Evolutionary conservation across 257 asterid species (phyloP), one percentile per base, ranked within the genome.

Genomic region (Solanum lignicaule): DNA sequence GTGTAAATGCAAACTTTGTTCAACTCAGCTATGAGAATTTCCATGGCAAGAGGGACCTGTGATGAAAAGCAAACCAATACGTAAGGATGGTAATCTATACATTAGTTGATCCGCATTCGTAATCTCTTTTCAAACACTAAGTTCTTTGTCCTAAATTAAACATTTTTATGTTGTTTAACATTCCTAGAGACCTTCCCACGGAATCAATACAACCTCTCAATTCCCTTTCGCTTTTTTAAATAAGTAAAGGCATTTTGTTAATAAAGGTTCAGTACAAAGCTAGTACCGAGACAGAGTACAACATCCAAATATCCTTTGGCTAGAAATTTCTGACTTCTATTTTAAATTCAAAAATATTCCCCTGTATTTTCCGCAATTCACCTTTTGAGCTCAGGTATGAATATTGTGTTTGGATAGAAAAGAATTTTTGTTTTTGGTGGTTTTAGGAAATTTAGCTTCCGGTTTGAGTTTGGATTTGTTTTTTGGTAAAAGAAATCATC

Each of bases 1-100:
- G 98, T 94, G 87, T 92, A 95, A 79, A 95, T 97, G 92, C 98
- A 95, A 85, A 85, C 96, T 93, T 89, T 91, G 93, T 96, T 95
- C 91, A 95, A 88, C 94, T 94, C 92, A 9, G 99, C 98, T 87
- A 97, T 65, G 88, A 97, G 90, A 88, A 95, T 87, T 83, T 97
- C 98, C 96, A 95, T 93, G 84, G 96, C 94, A 90, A 52, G 87
- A 14, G 98, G 96, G 76, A 97, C 87, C 99, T 97, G 92, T 79
- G 36, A 83, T 85, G 86, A 52, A 29, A 76, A 68, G 33, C 32
- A 87, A 91, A 72, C 25, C 27, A 79, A 27, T 43, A 79, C 7
- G 38, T 43, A 43, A 79, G 66, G 66, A 79, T 79, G 39, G 33
- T 43, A 41, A 79, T 79, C 38, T 27, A 5, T 29, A 79, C 15